Base-by-base conservation (phyloP, 2,329 filamentous ascomycete genomes). In the Byssoonygena ceratinophila region DNA sequence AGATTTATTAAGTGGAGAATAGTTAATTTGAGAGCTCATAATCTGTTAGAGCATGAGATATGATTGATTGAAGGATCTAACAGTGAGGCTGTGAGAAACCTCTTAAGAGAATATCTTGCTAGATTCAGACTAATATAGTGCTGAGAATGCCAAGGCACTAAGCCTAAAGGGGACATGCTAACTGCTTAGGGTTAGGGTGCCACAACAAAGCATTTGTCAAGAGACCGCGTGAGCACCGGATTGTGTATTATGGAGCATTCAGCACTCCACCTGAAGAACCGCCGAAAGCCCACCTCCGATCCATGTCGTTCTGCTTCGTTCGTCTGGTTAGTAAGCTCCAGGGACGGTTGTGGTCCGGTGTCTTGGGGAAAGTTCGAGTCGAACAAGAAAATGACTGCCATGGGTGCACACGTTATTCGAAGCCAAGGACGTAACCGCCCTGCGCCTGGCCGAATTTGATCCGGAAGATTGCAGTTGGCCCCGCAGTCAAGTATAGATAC, bases 241-340 rank as follows among this genome's bases (percentile, higher is more conserved):
- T 22, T 37, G 48, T 18, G 20, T 34, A 34, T 43, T 22, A 9
- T 51, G 47, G 47, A 43, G 36, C 20, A 27, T 45, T 43, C 8
- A 20, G 20, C 27, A 23, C 34, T 46, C 44, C 41, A 52, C 50
- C 18, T 40, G 23, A 9, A 40, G 41, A 46, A 46, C 29, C 32
- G 50, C 12, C 34, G 34, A 47, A n/a, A 46, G 16, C 3, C 43
- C 25, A 31, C 41, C 22, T 32, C 43, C 25, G 34, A 43, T 45
- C 40, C 40, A 51, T 36, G 49, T 51, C 40, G 49, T 20, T 45
- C 39, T 37, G 49, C n/a, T 51, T 51, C 12, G 40, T 51, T 27
- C 4, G 18, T 14, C 20, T 36, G 40, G 32, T 27, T 45, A 20
- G 31, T 25, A 7, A 11, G 9, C 40, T 34, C 39, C 31, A 18